These are phyloP conservation scores for Hypoxylon trugodes DNA, from an alignment of 495 filamentous ascomycete genomes.

Conservation along the genomic window DNA sequence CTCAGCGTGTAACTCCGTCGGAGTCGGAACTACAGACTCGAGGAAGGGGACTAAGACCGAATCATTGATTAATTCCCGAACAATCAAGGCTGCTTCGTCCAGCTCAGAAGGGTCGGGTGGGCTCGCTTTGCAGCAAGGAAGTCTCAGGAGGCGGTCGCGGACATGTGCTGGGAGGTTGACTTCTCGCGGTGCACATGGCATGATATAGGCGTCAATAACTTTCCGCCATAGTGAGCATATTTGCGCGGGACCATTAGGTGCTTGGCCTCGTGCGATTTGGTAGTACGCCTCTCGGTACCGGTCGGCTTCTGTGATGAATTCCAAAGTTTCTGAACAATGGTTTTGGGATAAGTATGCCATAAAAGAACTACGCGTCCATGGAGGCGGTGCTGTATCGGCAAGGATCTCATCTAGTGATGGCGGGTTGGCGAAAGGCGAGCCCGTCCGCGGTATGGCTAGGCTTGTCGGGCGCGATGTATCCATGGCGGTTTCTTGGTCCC, in stretches of 20 bases:
- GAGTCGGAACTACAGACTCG: conserved; percentile 61
- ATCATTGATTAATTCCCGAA: conserved; percentile 97
- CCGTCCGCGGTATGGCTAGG: conserved; percentile 52
- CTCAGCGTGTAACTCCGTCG: conserved; percentile 41
- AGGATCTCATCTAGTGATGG: conserved; percentile 90
- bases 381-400: conserved; percentile 83
- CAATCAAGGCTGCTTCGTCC: conserved; percentile 87
- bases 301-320: conserved; percentile 95
- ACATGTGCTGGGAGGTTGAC: conserved; percentile 92
- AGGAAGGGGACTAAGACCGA: conserved; percentile 87
- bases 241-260: conserved; percentile 67
- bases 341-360: conserved; percentile 98
- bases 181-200: conserved; percentile 82
- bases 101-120: conserved; percentile 82
- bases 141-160: conserved; percentile 77
- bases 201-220: conserved; percentile 76
- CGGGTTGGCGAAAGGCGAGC: conserved; percentile 64
- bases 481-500: conserved; percentile 56
- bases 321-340: conserved; percentile 94
- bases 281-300: conserved; percentile 83
- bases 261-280: conserved; percentile 31
- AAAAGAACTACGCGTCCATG: conserved; percentile 93
- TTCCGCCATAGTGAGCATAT: conserved; percentile 77
- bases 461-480: conserved; percentile 56
- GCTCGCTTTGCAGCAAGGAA: conserved; percentile 60